Base-by-base conservation (phyloP, 345 rosid genomes). In the Ailanthus altissimus region DNA sequence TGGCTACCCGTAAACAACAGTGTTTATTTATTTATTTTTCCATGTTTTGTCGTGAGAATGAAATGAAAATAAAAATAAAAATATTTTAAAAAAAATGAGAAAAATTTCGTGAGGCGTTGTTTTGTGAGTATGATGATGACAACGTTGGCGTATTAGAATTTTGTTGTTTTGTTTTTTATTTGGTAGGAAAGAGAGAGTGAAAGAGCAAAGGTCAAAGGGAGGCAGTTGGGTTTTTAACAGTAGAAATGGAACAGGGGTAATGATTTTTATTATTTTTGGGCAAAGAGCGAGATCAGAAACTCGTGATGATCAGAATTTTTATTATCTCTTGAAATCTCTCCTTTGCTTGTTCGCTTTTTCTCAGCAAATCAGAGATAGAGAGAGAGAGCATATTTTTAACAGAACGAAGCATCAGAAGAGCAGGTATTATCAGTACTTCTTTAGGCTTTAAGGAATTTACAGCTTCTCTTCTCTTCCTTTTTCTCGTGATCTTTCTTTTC, bases 141-240 rank as follows among this genome's bases (percentile, higher is more conserved):
- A 84, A 83, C 85, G 84, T 77, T 81, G 83, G 86, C 88, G 28
- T 64, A 51, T 64, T 61, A 14, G 23, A 40, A 49, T 15, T 21
- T 47, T 5, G 38, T 15, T 58, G 28, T 64, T n/a, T n/a, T n/a
- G n/a, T n/a, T n/a, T n/a, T n/a, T n/a, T n/a, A n/a, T n/a, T n/a
- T n/a, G n/a, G n/a, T n/a, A 50, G 36, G 63, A 14, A 72, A 38
- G 49, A 63, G 75, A 61, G 70, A 80, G 61, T 59, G 77, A 83
- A 65, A 70, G 61, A 76, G 54, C 90, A 77, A 80, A 86, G 92
- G 97, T 93, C 97, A 91, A 93, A 88, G 92, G 70, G 84, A 79
- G 79, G 91, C 90, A 86, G 93, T 85, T 89, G 90, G 81, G 67
- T 46, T 23, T n/a, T 75, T 72, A 45, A 74, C 62, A 46, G 57